Percentiles rank a stretch among this genome's conserved stretches.
phyloP scores from a whole-genome alignment of 2,329 filamentous ascomycete genomes.

The Calonectria ilicicola region DNA sequence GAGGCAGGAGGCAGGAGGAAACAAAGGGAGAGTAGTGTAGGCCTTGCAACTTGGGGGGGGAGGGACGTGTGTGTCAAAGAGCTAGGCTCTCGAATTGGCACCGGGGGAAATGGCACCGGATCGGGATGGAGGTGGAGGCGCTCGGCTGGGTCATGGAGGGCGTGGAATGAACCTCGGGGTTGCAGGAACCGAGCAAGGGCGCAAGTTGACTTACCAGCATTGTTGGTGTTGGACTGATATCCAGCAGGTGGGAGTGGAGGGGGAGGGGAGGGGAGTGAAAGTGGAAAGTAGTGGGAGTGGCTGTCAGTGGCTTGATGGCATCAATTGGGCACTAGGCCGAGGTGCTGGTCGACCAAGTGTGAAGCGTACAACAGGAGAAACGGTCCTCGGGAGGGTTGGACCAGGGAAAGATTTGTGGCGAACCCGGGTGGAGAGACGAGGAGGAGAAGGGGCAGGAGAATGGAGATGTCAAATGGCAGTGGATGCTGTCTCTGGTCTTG shows the following conservation, averaged over 20 bases:
- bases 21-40: not conserved
- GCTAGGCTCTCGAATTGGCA: conserved; percentile 24
- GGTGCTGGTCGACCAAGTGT: not conserved
- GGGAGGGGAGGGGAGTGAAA: too few relatives aligned
- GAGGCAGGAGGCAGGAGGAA: not conserved
- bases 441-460: conserved; percentile 8
- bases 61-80: conserved; percentile 28
- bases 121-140: conserved; percentile 22
- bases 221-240: not conserved
- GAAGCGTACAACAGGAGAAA: not conserved
- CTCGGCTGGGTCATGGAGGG: not conserved
- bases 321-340: not conserved
- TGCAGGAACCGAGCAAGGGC: conserved; percentile 28
- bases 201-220: conserved; percentile 18
- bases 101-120: conserved; percentile 41
- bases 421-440: conserved; percentile 12
- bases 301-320: not conserved
- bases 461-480: conserved; percentile 9
- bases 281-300: not conserved
- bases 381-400: not conserved
- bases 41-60: conserved; percentile 19
- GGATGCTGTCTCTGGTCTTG: conserved; percentile 16
- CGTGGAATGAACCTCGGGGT: conserved; percentile 31
- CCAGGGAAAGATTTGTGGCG: conserved; percentile 13
- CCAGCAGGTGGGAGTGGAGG: not conserved